A percentile compares a stretch with the other conserved stretches of the same genome.
Evolutionary conservation across 2,329 filamentous ascomycete species (phyloP).

Genomic region (Cytospora piceicola): DNA sequence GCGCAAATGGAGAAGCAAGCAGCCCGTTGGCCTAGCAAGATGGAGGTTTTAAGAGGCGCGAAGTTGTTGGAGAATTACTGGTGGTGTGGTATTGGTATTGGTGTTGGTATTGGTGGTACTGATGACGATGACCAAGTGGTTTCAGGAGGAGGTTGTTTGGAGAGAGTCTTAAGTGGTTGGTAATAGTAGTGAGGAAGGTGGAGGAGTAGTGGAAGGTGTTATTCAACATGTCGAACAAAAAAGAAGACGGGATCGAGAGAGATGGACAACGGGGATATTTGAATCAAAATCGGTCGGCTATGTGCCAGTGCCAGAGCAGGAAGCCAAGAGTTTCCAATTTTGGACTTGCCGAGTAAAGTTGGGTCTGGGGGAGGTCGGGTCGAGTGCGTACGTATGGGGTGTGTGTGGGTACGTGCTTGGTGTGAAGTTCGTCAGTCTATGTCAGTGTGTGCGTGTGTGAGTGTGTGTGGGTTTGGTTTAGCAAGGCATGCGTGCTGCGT

Average conservation of each 20-base stretch:
- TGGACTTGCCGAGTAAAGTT: not conserved
- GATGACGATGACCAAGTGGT: constrained; percentile 1
- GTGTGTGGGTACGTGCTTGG: not conserved
- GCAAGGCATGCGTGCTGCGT: not conserved
- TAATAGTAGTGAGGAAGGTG: constrained; percentile 6
- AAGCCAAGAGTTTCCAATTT: not conserved
- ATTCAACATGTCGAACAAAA: constrained; percentile 17
- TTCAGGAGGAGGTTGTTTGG: constrained; percentile 14
- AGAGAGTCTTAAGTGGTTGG: constrained; percentile 13
- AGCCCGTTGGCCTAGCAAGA: constrained; percentile 25
- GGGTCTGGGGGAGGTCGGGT: not conserved
- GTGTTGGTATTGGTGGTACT: not conserved
- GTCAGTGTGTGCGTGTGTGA: not conserved
- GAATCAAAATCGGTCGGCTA: constrained; percentile 17
- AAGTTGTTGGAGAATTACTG: not conserved
- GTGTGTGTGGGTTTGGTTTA: not conserved
- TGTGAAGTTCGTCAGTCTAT: not conserved
- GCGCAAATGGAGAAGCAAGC: constrained; percentile 22
- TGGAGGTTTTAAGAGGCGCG: not conserved
- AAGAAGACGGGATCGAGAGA: constrained; percentile 1
- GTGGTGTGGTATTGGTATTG: not conserved
- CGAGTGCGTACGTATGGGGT: not conserved
- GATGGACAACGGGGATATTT: constrained; percentile 29
- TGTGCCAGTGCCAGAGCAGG: not conserved
- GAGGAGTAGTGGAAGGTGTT: not conserved